Percentiles rank a stretch among this genome's conserved stretches.
Conservation (phyloP, 345 rosid species). For the Linum trigynum region DNA sequence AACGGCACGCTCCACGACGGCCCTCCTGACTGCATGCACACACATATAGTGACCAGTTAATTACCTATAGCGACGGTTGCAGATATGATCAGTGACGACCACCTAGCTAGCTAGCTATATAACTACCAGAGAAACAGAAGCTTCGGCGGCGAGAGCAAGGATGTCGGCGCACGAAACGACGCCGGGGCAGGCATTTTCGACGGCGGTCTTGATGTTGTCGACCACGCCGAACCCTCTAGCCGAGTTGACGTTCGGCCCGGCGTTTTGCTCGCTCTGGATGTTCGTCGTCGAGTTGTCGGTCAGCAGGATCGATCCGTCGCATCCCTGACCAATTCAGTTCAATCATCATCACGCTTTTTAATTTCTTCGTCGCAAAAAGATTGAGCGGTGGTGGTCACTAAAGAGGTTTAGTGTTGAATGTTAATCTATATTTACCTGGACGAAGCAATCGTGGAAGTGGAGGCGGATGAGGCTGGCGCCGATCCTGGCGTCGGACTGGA, state of each 20-base stretch:
- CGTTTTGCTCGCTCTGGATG: constrained; percentile 55
- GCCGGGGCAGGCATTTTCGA: constrained; percentile 58
- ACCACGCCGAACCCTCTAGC: constrained; percentile 56
- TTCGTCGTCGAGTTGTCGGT: constrained; percentile 27
- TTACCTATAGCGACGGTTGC: too few relatives aligned
- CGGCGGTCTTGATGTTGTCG: constrained; percentile 53
- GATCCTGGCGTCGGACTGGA: constrained; percentile 48
- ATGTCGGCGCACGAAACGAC: constrained; percentile 73
- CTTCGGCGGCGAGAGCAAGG: constrained; percentile 55
- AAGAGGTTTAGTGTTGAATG: too few relatives aligned
- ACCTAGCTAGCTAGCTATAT: too few relatives aligned
- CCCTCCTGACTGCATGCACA: constrained; percentile 52
- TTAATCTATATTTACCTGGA: constrained; percentile 49
- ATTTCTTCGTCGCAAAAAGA: not conserved
- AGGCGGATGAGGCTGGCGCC: constrained; percentile 73
- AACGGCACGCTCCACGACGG: constrained; percentile 54
- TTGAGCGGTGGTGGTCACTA: too few relatives aligned
- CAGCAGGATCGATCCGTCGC: constrained; percentile 60
- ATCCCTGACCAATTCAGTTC: constrained; percentile 62
- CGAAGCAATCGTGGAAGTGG: constrained; percentile 85
- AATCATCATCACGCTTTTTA: not conserved
- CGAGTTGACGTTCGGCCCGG: constrained; percentile 41
- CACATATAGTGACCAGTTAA: too few relatives aligned
- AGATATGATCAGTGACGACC: too few relatives aligned
- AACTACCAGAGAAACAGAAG: constrained; percentile 50